phyloP scores from a whole-genome alignment of 192 early-diverging fungal species.

The Allomyces arbusculus region DNA sequence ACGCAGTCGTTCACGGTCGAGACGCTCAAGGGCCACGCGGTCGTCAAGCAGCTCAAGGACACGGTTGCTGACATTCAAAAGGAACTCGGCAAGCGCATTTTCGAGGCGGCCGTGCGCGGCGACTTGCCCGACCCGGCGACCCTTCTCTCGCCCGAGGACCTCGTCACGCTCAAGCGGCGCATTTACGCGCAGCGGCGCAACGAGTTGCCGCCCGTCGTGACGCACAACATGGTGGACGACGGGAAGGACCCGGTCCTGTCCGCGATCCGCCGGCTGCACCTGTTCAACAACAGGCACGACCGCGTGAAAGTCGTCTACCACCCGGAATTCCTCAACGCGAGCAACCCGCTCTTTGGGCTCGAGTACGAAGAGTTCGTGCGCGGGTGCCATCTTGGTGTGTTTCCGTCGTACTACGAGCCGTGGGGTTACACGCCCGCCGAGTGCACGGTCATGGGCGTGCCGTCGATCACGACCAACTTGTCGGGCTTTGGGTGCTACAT shows the following conservation, averaged over 20 bases:
- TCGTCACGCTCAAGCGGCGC: slow-evolving; percentile 78
- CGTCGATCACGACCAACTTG: slow-evolving; percentile 85
- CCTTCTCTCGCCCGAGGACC: slow-evolving; percentile 64
- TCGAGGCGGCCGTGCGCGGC: slow-evolving; percentile 68
- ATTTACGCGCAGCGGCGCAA: slow-evolving; percentile 80
- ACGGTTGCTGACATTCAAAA: slow-evolving; percentile 70
- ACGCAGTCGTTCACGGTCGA: slow-evolving; percentile 89
- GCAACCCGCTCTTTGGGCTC: slow-evolving; percentile 77
- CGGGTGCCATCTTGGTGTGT: slow-evolving; percentile 90
- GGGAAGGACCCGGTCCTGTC: slow-evolving; percentile 64
- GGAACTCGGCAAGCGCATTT: slow-evolving; percentile 65
- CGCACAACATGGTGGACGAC: slow-evolving; percentile 87
- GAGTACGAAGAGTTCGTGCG: slow-evolving; percentile 98
- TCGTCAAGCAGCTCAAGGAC: slow-evolving; percentile 83
- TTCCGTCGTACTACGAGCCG: slow-evolving; percentile 93
- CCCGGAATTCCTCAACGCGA: slow-evolving; percentile 94
- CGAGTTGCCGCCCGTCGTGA: slow-evolving; percentile 78
- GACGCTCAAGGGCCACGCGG: slow-evolving; percentile 88
- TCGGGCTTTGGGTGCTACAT: slow-evolving; percentile 96
- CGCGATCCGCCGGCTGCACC: slow-evolving; percentile 51
- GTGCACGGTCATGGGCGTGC: slow-evolving; percentile 96
- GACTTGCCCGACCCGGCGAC: slow-evolving; percentile 44
- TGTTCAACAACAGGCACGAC: slow-evolving; percentile 79
- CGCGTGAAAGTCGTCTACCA: slow-evolving; percentile 95
- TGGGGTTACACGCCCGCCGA: slow-evolving; percentile 98